These are phyloP conservation scores for Stygiomarasmius scandens DNA, from an alignment of 1,284 basidiomycete species.

Conservation along the genomic window DNA sequence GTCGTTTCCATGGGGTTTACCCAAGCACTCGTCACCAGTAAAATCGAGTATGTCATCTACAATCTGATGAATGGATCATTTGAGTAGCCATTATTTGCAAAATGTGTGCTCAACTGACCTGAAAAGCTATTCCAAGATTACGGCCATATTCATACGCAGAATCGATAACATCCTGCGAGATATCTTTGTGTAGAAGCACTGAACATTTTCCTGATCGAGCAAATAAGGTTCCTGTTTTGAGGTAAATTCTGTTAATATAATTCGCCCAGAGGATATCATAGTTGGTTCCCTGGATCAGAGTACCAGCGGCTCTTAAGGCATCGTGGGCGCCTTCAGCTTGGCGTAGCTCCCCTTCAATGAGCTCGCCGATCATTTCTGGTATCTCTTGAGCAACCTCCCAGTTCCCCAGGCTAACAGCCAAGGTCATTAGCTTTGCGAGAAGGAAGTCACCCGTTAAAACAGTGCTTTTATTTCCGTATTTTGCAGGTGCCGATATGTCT, in stretches of 20 bases:
- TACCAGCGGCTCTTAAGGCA: conserved; percentile 59
- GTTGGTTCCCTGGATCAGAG: conserved; percentile 46
- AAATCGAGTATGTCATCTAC: not conserved
- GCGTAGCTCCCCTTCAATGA: not conserved
- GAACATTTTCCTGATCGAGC: too few species aligned
- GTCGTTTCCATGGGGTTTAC: not conserved
- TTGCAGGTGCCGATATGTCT: conserved; percentile 69
- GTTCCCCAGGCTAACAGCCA: conserved; percentile 69
- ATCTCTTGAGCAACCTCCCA: not conserved
- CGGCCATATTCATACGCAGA: too few species aligned
- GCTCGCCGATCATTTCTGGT: not conserved
- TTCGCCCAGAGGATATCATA: conserved; percentile 52
- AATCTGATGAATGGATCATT: too few species aligned
- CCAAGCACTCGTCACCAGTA: not conserved
- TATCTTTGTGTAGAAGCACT: too few species aligned
- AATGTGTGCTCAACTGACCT: too few species aligned
- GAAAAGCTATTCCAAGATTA: too few species aligned
- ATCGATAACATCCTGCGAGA: too few species aligned
- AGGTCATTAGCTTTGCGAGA: conserved; percentile 76
- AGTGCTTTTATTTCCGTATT: conserved; percentile 82
- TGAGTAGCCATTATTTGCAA: too few species aligned
- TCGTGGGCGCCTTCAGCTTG: conserved; percentile 43
- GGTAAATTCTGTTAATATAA: conserved; percentile 84
- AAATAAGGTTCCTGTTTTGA: conserved; percentile 80
- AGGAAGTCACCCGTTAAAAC: conserved; percentile 85